phyloP scores from a whole-genome alignment of 78 protist genomes.

The Emiliania huxleyi region DNA sequence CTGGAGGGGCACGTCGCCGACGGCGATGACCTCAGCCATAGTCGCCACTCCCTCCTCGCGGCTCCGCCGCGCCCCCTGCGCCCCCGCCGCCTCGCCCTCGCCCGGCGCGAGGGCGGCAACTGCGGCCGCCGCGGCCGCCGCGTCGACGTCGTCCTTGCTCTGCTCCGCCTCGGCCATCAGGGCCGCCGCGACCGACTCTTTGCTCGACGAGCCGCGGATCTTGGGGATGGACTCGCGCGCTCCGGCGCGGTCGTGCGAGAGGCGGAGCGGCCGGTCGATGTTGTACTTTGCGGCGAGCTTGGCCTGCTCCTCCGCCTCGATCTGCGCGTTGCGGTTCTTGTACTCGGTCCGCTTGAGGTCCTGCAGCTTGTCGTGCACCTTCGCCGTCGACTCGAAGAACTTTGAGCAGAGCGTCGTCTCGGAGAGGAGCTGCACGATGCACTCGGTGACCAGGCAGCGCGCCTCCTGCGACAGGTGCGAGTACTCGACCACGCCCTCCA shows the following conservation, averaged over 20 bases:
- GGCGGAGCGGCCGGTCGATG: not conserved
- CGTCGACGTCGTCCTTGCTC: not conserved
- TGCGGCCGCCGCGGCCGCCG: no score
- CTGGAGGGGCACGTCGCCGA: no score
- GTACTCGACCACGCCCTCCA: not conserved
- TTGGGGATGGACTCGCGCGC: not conserved
- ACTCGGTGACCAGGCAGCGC: not conserved
- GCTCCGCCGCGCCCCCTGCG: not conserved
- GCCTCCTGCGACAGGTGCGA: not conserved
- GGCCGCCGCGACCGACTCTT: not conserved
- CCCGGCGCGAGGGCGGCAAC: no score
- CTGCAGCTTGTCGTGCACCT: not conserved
- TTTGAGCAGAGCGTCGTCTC: not conserved
- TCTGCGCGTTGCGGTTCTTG: constrained; percentile 12
- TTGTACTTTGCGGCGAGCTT: not conserved
- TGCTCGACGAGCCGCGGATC: not conserved
- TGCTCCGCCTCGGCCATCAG: not conserved
- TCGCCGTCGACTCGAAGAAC: not conserved
- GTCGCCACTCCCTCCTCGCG: not conserved
- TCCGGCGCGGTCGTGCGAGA: not conserved
- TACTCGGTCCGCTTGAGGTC: not conserved
- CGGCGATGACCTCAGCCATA: no score
- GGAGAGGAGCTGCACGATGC: not conserved
- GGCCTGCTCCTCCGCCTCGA: not conserved
- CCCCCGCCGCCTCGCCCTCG: not conserved